Conservation (phyloP, 2,329 filamentous ascomycete species). For the Aureobasidium sp. region DNA sequence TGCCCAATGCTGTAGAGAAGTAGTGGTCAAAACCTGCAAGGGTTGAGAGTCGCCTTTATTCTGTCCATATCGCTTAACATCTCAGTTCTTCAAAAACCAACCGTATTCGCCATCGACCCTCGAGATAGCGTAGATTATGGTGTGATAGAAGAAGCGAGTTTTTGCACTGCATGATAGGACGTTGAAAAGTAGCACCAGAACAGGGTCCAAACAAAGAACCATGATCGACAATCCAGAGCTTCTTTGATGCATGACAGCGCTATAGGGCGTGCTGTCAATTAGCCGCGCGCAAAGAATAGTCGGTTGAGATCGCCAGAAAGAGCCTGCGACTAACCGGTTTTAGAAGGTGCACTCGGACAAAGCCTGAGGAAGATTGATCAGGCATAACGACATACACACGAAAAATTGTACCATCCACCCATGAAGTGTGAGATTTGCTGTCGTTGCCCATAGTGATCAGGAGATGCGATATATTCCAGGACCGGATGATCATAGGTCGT, state of each 20-base stretch:
- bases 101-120: not conserved
- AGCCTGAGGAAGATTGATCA: too few relatives aligned
- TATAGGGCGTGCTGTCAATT: too few relatives aligned
- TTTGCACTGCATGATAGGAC: not conserved
- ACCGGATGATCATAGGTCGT: too few relatives aligned
- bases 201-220: not conserved
- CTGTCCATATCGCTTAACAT: not conserved
- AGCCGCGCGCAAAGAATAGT: too few relatives aligned
- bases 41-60: not conserved
- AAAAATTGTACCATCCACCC: not conserved
- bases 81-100: not conserved
- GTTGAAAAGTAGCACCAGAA: not conserved
- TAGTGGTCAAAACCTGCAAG: not conserved
- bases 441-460: too few relatives aligned
- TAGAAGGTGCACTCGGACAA: not conserved
- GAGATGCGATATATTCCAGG: too few relatives aligned
- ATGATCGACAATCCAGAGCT: not conserved
- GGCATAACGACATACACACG: not conserved
- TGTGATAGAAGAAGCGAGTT: not conserved
- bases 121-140: not conserved
- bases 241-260: too few relatives aligned
- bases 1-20: too few relatives aligned
- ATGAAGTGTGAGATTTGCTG: too few relatives aligned
- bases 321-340: not conserved
- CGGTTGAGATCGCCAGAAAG: too few relatives aligned